A percentile compares a stretch with the other conserved stretches of the same genome.
Conservation (phyloP, 2,329 filamentous ascomycete genomes). For the Hortaea sp. region DNA sequence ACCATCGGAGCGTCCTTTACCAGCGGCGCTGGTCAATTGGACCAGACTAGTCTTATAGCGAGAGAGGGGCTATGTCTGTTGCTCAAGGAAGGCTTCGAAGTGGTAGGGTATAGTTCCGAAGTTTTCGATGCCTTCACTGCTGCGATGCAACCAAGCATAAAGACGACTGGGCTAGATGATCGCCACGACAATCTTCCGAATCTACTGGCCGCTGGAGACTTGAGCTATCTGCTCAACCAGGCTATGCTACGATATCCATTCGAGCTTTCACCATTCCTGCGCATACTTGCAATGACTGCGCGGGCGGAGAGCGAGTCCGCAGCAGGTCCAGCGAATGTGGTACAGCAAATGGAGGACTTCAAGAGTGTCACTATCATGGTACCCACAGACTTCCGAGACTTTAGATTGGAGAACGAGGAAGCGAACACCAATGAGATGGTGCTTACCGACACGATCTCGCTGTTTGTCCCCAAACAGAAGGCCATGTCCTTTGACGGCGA, state of each 20-base stretch:
- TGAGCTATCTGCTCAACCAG: slow-evolving; percentile 49
- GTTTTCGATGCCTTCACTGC: slow-evolving; percentile 57
- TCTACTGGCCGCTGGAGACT: not conserved
- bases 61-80: slow-evolving; percentile 59
- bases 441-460: slow-evolving; percentile 52
- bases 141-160: slow-evolving; percentile 37
- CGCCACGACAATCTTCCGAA: not conserved
- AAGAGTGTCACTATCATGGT: slow-evolving; percentile 68
- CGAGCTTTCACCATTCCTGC: slow-evolving; percentile 68
- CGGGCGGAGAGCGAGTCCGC: slow-evolving; percentile 3
- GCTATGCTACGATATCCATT: slow-evolving; percentile 73
- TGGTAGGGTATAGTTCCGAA: slow-evolving; percentile 64
- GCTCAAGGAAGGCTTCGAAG: slow-evolving; percentile 54
- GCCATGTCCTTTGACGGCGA: slow-evolving; percentile 3
- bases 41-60: slow-evolving; percentile 48
- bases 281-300: slow-evolving; percentile 16
- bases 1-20: slow-evolving; percentile 36
- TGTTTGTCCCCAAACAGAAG: slow-evolving; percentile 40
- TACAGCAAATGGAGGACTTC: slow-evolving; percentile 58
- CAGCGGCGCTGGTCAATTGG: slow-evolving; percentile 16
- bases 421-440: slow-evolving; percentile 73
- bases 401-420: slow-evolving; percentile 72
- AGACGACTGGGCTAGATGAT: not conserved
- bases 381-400: slow-evolving; percentile 61
- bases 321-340: slow-evolving; percentile 26